Percentiles rank a stretch among this genome's conserved stretches.
Evolutionary conservation across 306 rosid genomes (phyloP).

Genomic region (Castanospermum australe): DNA sequence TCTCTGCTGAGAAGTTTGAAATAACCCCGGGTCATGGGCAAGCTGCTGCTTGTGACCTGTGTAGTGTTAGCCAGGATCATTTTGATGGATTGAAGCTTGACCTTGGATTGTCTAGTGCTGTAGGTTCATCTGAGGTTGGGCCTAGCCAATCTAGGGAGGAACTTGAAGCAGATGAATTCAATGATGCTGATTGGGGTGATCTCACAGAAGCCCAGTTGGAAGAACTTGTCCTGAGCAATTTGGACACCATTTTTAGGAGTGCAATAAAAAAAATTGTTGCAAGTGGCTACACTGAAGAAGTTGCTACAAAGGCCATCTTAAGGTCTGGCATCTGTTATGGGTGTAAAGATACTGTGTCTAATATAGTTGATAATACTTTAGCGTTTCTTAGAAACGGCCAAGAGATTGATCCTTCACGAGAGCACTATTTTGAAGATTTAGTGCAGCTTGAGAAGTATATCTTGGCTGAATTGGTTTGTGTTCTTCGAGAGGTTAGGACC

Average conservation of each 20-base stretch:
- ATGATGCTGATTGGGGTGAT: slow-evolving; percentile 81
- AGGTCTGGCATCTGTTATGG: slow-evolving; percentile 84
- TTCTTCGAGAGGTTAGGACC: slow-evolving; percentile 81
- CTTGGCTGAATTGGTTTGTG: slow-evolving; percentile 81
- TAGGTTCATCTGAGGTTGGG: slow-evolving; percentile 47
- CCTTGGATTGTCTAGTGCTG: slow-evolving; percentile 63
- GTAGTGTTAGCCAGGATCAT: slow-evolving; percentile 50
- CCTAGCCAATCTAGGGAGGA: slow-evolving; percentile 56
- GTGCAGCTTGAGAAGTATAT: slow-evolving; percentile 75
- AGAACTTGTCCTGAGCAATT: slow-evolving; percentile 70
- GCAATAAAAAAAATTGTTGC: slow-evolving; percentile 65
- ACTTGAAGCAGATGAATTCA: slow-evolving; percentile 54
- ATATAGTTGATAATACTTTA: slow-evolving; percentile 73
- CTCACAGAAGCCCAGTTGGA: slow-evolving; percentile 75
- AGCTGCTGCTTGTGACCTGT: slow-evolving; percentile 54
- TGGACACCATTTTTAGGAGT: slow-evolving; percentile 69
- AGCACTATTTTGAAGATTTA: slow-evolving; percentile 68
- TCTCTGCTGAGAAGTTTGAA: slow-evolving; percentile 74
- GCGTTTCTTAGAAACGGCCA: slow-evolving; percentile 63
- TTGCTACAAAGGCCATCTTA: slow-evolving; percentile 66
- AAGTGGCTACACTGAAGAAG: slow-evolving; percentile 69
- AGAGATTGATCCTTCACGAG: slow-evolving; percentile 64
- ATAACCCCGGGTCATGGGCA: slow-evolving; percentile 48
- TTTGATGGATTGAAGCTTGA: slow-evolving; percentile 74
- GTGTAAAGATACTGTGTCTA: slow-evolving; percentile 70